Percentiles rank a stretch among this genome's conserved stretches.
phyloP scores from a whole-genome alignment of 805 yeast genomes.

The Starmera quercuum region DNA sequence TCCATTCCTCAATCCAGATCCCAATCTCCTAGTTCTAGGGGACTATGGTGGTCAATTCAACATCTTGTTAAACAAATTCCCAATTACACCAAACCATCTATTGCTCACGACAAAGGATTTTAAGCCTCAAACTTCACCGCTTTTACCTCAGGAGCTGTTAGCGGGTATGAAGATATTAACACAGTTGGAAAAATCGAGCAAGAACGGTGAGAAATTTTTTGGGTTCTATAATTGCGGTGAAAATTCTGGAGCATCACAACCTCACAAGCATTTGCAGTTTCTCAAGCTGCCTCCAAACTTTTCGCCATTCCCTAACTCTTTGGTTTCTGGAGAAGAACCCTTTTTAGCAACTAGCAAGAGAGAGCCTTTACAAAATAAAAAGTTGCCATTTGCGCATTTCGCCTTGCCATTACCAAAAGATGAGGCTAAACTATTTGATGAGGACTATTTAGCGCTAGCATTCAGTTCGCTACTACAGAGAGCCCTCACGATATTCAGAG shows the following conservation, averaged over 20 bases:
- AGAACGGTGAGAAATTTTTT: constrained; percentile 44
- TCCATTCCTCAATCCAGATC: constrained; percentile 81
- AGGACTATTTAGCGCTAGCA: constrained; percentile 54
- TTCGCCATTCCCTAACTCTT: constrained; percentile 46
- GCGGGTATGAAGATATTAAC: constrained; percentile 49
- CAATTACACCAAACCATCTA: constrained; percentile 73
- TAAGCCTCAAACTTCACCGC: constrained; percentile 62
- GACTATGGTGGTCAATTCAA: constrained; percentile 45
- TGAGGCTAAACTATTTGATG: constrained; percentile 32
- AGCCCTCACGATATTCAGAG: constrained; percentile 57
- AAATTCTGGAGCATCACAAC: constrained; percentile 88
- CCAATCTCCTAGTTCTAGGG: constrained; percentile 54
- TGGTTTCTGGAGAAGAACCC: constrained; percentile 36
- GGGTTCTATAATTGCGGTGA: constrained; percentile 89
- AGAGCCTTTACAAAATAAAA: constrained; percentile 56
- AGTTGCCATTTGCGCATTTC: constrained; percentile 74
- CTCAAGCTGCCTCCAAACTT: constrained; percentile 59
- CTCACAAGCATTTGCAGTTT: constrained; percentile 89
- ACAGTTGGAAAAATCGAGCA: constrained; percentile 32
- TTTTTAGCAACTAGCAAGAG: constrained; percentile 46
- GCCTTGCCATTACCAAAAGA: constrained; percentile 51
- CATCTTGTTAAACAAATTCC: constrained; percentile 78
- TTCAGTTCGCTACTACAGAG: constrained; percentile 71
- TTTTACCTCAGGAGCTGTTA: constrained; percentile 62
- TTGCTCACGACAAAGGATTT: constrained; percentile 71